Percentiles rank a stretch among this genome's conserved stretches.
Evolutionary conservation across 208 protist genomes (phyloP).

Genomic region (Acanthamoeba lenticulata): DNA sequence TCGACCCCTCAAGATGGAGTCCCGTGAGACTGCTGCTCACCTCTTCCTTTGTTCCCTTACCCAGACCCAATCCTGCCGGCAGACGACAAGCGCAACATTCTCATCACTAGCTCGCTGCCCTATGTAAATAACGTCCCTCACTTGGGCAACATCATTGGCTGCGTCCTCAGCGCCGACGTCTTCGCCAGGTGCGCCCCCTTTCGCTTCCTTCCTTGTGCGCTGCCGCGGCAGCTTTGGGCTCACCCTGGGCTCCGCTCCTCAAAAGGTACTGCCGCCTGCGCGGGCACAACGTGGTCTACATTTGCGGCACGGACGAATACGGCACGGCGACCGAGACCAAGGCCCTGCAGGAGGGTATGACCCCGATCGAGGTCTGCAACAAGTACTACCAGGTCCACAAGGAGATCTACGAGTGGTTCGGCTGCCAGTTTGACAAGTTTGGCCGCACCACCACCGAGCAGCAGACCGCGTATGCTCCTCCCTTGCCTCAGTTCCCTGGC

Average conservation of each 20-base stretch:
- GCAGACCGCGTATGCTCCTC: constrained; percentile 80
- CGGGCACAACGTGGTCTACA: constrained; percentile 88
- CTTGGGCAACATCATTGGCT: constrained; percentile 92
- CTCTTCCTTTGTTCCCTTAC: neutral
- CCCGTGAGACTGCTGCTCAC: neutral
- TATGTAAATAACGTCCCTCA: constrained; percentile 93
- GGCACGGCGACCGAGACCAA: constrained; percentile 90
- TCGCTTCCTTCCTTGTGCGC: neutral
- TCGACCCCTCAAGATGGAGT: neutral
- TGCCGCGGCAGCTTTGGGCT: neutral
- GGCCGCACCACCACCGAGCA: constrained; percentile 86
- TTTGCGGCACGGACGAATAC: constrained; percentile 93
- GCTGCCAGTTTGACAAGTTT: constrained; percentile 91
- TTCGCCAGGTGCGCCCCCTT: constrained; percentile 81
- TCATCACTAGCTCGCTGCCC: constrained; percentile 89
- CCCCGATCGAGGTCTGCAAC: constrained; percentile 87
- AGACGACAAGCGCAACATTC: constrained; percentile 85
- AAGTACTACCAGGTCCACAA: constrained; percentile 88
- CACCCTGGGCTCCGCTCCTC: neutral
- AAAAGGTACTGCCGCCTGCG: constrained; percentile 76
- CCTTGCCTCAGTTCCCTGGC: neutral
- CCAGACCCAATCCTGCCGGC: constrained; percentile 63
- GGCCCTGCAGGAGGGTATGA: constrained; percentile 85
- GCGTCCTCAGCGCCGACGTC: constrained; percentile 89
- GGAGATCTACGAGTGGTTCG: constrained; percentile 91